Base-by-base conservation (phyloP, 2,329 filamentous ascomycete species). In the Trichophyton benhamiae region DNA sequence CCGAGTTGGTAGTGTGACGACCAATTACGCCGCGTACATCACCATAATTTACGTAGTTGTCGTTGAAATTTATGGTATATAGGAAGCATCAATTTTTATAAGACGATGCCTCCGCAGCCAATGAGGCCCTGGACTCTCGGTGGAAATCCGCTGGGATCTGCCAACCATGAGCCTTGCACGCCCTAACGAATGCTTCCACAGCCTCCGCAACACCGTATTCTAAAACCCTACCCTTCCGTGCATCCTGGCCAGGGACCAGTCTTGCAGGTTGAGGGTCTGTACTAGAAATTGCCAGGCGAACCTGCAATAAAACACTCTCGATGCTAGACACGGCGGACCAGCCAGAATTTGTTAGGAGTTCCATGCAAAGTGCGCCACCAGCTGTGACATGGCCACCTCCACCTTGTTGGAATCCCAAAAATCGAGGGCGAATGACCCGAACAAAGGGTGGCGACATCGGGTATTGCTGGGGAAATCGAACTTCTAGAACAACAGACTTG, bases 301-400 rank as follows among this genome's bases (percentile, higher is more conserved):
- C 85, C 71, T 95, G 88, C 27, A 95, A 72, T 13, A 96, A 76
- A 2, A 96, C 85, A 59, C 84, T 87, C 70, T 96, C 91, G 66
- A 96, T 85, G 17, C 82, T 84, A 58, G 80, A 83, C 0, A 82
- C 85, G 0, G 87, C 84, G 22, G 80, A 84, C 91, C 91, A 96
- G 27, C 91, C 91, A 5, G 83, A 83, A 71, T 86, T 90, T 0
- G 91, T 95, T 64, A 96, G 79, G 3, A 94, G 79, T 72, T 94
- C 86, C 84, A 95, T 91, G 72, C 84, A 87, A 75, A 96, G 83
- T 1, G 91, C 88, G 1, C 91, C 91, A 25, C 91, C 91, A 1
- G 79, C 76, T 0, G 91, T 95, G 63, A 96, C 86, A 71, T 96
- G 89, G 0, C 91, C 91, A 25, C 91, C 91, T 20, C 91, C 91